Conservation (phyloP, 176 grass and related monocot genomes). For the Phragmites australis region DNA sequence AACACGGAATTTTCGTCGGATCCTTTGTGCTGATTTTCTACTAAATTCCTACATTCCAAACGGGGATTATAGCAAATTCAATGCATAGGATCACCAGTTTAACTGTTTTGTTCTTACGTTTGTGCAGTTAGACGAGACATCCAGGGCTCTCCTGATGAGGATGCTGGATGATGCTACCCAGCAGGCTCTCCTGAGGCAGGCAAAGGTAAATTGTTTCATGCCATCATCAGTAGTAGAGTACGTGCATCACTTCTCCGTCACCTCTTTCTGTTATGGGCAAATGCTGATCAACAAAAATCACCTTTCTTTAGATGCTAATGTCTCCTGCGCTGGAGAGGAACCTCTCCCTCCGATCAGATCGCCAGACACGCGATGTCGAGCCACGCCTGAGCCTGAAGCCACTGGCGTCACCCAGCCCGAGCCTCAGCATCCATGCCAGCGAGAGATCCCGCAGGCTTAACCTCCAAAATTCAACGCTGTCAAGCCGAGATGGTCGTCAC, state of each 20-base stretch:
- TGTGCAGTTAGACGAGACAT: slow-evolving; percentile 58
- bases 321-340: slow-evolving; percentile 33
- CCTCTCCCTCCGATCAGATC: slow-evolving; percentile 10
- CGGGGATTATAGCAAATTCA: not conserved
- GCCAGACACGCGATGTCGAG: not conserved
- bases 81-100: not conserved
- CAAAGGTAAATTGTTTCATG: slow-evolving; percentile 42
- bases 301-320: slow-evolving; percentile 34
- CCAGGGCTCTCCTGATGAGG: slow-evolving; percentile 52
- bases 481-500: not conserved
- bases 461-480: not conserved
- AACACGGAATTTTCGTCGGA: too few species aligned
- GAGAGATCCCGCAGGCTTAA: slow-evolving; percentile 22
- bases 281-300: not conserved
- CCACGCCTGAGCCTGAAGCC: not conserved
- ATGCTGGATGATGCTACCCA: slow-evolving; percentile 62
- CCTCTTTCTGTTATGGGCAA: too few species aligned
- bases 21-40: too few species aligned
- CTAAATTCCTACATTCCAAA: too few species aligned
- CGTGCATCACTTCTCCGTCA: not conserved
- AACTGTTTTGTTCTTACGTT: slow-evolving; percentile 17
- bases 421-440: not conserved
- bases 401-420: not conserved
- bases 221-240: not conserved
- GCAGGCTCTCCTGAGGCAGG: slow-evolving; percentile 42